Percentiles rank a stretch among this genome's conserved stretches.
phyloP scores from a whole-genome alignment of 139 green algal species.

The Picochlorum sp. region DNA sequence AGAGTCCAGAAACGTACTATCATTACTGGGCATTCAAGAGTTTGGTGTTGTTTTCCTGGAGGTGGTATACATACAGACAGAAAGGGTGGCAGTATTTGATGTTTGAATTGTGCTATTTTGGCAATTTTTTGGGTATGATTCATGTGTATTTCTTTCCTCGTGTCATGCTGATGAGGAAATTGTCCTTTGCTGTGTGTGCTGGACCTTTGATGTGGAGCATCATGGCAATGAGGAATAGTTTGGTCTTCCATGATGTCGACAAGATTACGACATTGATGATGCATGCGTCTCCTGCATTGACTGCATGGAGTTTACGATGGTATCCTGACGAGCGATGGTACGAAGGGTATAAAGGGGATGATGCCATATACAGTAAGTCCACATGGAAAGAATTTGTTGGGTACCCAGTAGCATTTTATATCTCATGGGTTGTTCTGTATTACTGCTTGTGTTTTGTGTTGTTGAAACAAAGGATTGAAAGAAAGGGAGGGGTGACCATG shows the following conservation, averaged over 20 bases:
- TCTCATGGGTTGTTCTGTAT: constrained; percentile 46
- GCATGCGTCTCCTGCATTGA: constrained; percentile 18
- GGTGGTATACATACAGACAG: constrained; percentile 43
- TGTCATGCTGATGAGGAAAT: constrained; percentile 42
- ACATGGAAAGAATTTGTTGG: constrained; percentile 35
- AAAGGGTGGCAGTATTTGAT: constrained; percentile 41
- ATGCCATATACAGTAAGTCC: constrained; percentile 9
- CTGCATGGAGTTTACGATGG: constrained; percentile 47
- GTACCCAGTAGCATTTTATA: constrained; percentile 42
- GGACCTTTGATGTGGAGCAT: constrained; percentile 60
- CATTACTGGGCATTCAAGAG: constrained; percentile 52
- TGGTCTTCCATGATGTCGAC: constrained; percentile 75
- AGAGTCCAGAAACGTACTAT: constrained; percentile 58
- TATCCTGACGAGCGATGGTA: constrained; percentile 28
- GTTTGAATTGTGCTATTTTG: constrained; percentile 60
- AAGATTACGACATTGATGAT: constrained; percentile 46
- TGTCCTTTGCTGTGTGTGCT: constrained; percentile 58
- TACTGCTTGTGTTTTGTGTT: constrained; percentile 60
- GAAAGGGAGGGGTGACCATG: constrained; percentile 38
- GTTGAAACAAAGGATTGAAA: constrained; percentile 39
- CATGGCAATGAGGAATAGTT: constrained; percentile 60
- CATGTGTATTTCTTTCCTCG: constrained; percentile 53
- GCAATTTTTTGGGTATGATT: constrained; percentile 56
- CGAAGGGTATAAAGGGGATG: background rate
- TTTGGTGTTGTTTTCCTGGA: constrained; percentile 44